Evolutionary conservation across 805 yeast species (phyloP).

Genomic region (Alloascoidea africana): DNA sequence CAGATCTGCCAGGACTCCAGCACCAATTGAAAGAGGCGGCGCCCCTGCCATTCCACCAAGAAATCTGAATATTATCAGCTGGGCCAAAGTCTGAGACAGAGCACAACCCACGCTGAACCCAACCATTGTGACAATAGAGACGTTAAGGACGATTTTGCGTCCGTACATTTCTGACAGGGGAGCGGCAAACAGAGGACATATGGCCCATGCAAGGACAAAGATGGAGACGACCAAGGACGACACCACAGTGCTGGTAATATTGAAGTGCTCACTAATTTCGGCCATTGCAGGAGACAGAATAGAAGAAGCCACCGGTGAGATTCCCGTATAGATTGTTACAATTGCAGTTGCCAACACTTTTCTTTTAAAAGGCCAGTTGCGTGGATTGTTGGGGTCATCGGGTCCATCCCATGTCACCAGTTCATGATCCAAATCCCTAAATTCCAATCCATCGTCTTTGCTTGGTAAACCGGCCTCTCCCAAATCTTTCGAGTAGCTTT

Average conservation of each 20-base stretch:
- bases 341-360: conserved; percentile 29
- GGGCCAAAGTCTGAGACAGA: conserved; percentile 37
- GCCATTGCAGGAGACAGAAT: conserved; percentile 45
- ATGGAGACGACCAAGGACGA: conserved; percentile 42
- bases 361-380: conserved; percentile 35
- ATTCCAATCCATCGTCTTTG: conserved; percentile 40
- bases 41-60: conserved; percentile 56
- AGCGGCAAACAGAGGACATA: conserved; percentile 50
- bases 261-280: conserved; percentile 28
- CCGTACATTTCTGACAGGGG: conserved; percentile 61
- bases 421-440: conserved; percentile 42
- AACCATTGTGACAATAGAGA: conserved; percentile 30
- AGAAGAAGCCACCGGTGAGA: conserved; percentile 50
- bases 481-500: background rate
- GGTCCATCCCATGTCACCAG: conserved; percentile 53
- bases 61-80: conserved; percentile 42
- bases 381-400: conserved; percentile 46
- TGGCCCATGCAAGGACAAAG: conserved; percentile 56
- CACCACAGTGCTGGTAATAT: conserved; percentile 25
- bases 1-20: conserved; percentile 52
- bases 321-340: conserved; percentile 38
- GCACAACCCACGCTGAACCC: conserved; percentile 41
- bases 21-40: conserved; percentile 55
- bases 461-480: background rate
- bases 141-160: conserved; percentile 36